Evolutionary conservation across 306 rosid genomes (phyloP).

Genomic region (Geum urbanum): DNA sequence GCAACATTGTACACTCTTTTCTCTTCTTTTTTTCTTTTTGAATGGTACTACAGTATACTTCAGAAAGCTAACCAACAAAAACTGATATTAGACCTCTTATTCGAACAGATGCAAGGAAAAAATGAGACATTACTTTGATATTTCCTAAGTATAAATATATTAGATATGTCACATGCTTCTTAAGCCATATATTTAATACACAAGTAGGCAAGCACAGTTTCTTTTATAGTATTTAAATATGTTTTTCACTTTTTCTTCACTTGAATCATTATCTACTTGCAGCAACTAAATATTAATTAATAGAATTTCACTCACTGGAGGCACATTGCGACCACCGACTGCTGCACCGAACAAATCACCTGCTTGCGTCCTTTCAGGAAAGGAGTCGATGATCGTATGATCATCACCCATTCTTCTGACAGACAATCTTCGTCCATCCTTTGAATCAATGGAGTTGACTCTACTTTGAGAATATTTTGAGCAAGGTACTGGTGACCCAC

Average conservation of each 20-base stretch:
- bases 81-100: background rate
- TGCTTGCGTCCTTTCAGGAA: constrained; percentile 69
- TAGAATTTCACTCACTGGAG: constrained; percentile 49
- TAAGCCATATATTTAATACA: background rate
- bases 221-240: background rate
- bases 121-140: background rate
- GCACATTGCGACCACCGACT: constrained; percentile 44
- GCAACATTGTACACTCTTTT: background rate
- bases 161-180: background rate
- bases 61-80: background rate
- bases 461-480: constrained; percentile 46
- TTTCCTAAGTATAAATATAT: too few relatives aligned
- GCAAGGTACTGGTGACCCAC: constrained; percentile 60
- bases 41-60: background rate
- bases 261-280: background rate
- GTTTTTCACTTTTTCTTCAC: background rate
- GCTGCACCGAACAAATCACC: constrained; percentile 75
- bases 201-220: background rate
- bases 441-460: constrained; percentile 44
- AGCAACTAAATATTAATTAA: constrained; percentile 2
- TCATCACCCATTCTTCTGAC: constrained; percentile 54
- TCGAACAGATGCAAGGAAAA: background rate
- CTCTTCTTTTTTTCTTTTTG: too few relatives aligned
- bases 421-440: constrained; percentile 62
- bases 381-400: constrained; percentile 44